These are phyloP conservation scores for sorghum (Sorghum bicolor) DNA, from an alignment of 176 grass and related monocot species.

Conservation along the genomic window Sorghum_bicolor_NCBIv3 NC_012870.2:11966501-11967000, in stretches of 20 bases:
- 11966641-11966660: slow-evolving; percentile 55
- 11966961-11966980: neutral
- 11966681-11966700: slow-evolving; percentile 36
- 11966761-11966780: neutral
- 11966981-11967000: neutral
- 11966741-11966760: slow-evolving; percentile 46
- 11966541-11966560: neutral
- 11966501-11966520: neutral
- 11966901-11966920: neutral
- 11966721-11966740: slow-evolving; percentile 49
- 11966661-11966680: slow-evolving; percentile 50
- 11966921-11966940: neutral
- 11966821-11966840: neutral
- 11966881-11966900: neutral
- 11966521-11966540: neutral
- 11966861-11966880: neutral
- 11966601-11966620: slow-evolving; percentile 46
- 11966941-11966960: neutral
- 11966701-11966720: slow-evolving; percentile 78
- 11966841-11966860: neutral
- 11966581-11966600: slow-evolving; percentile 61
- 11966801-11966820: neutral
- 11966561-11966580: slow-evolving; percentile 70
- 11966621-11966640: slow-evolving; percentile 35
- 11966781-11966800: neutral